These are phyloP conservation scores for Pseudofabraea citricarpa DNA, from an alignment of 2,329 filamentous ascomycete genomes.

Conservation along the genomic window DNA sequence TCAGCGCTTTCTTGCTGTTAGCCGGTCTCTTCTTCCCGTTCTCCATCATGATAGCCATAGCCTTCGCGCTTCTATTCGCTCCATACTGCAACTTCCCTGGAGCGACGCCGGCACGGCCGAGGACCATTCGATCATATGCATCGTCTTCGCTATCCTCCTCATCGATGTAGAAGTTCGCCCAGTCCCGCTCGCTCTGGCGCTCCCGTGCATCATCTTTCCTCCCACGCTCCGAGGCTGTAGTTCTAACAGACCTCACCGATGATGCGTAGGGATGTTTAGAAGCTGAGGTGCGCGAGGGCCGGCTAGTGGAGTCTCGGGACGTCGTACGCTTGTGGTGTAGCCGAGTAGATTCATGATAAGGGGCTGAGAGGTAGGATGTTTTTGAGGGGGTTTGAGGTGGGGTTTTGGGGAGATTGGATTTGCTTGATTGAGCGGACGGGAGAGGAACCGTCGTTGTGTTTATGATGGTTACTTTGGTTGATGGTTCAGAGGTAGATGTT, in stretches of 20 bases:
- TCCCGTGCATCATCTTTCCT: background rate
- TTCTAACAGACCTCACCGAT: constrained; percentile 8
- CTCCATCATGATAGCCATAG: constrained; percentile 2
- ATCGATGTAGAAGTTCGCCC: constrained; percentile 26
- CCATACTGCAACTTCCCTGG: background rate
- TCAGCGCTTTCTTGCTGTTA: constrained; percentile 31
- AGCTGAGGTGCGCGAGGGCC: background rate
- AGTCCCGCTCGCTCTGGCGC: constrained; percentile 12
- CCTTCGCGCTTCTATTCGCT: too few species aligned
- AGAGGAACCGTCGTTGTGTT: constrained; percentile 2
- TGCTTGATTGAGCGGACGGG: constrained; percentile 5
- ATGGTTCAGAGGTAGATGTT: constrained; percentile 6
- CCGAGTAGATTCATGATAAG: background rate
- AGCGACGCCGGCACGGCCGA: constrained; percentile 10
- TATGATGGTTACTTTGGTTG: constrained; percentile 7
- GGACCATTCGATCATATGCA: constrained; percentile 27
- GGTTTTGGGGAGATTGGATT: background rate
- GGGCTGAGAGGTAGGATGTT: background rate
- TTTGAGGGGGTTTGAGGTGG: background rate
- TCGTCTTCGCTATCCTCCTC: constrained; percentile 29
- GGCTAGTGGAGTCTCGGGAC: background rate
- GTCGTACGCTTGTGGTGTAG: background rate
- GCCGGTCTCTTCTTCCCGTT: constrained; percentile 9
- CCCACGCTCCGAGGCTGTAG: constrained; percentile 8
- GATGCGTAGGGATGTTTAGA: constrained; percentile 4